A percentile compares a stretch with the other conserved stretches of the same genome.
Evolutionary conservation across 768 basidiomycete species (phyloP).

Genomic region (Cytidiella melzeri): DNA sequence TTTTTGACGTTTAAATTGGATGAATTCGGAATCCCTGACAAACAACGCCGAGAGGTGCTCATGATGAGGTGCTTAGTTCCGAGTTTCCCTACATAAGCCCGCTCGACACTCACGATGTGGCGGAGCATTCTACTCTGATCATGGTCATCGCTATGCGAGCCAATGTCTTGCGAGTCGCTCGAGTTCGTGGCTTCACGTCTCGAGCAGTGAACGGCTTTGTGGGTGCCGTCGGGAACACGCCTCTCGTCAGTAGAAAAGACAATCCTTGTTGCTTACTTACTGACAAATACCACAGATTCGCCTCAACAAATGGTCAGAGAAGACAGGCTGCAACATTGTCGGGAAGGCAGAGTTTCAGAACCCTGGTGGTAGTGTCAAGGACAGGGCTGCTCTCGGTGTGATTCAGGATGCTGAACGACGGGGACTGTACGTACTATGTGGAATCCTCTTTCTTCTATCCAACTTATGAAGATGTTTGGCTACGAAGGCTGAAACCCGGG

Average conservation of each 20-base stretch:
- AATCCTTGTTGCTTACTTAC: neutral
- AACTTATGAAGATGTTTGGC: neutral
- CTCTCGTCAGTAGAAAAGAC: slow-evolving; percentile 52
- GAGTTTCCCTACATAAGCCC: neutral
- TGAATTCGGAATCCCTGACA: slow-evolving; percentile 8
- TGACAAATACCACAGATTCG: slow-evolving; percentile 52
- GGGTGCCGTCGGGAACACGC: slow-evolving; percentile 90
- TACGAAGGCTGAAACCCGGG: slow-evolving; percentile 71
- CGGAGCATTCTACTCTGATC: slow-evolving; percentile 4
- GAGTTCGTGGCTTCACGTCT: slow-evolving; percentile 25
- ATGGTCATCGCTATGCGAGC: slow-evolving; percentile 18
- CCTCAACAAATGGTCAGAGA: slow-evolving; percentile 74
- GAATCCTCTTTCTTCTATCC: neutral
- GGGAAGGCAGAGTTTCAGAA: slow-evolving; percentile 99
- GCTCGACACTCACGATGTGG: neutral
- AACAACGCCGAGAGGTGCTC: slow-evolving; percentile 7
- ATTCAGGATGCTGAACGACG: slow-evolving; percentile 80
- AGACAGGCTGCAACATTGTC: slow-evolving; percentile 75
- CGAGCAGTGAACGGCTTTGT: slow-evolving; percentile 68
- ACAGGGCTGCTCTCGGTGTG: slow-evolving; percentile 90
- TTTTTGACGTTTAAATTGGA: neutral
- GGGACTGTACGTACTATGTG: slow-evolving; percentile 53
- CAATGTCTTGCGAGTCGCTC: no score
- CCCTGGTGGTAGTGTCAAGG: slow-evolving; percentile 96
- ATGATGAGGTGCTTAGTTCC: slow-evolving; percentile 13